A percentile compares a stretch with the other conserved stretches of the same genome.
Conservation (phyloP, 1,284 basidiomycete species). For the Cutaneotrichosporon sp. region DNA sequence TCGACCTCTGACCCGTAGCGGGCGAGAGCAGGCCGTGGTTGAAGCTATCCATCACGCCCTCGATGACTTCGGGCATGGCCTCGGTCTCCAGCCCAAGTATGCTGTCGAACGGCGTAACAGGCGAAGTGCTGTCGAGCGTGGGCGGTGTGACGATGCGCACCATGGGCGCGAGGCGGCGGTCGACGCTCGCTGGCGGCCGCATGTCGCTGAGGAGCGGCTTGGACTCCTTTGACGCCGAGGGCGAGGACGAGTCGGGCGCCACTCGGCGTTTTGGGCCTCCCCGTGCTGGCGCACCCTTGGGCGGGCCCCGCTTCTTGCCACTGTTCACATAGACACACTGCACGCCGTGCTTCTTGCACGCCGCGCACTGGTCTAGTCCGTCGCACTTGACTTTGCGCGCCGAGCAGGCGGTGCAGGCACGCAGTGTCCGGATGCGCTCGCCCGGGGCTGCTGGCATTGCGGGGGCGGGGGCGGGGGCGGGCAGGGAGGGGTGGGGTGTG, state of each 20-base stretch:
- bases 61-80: background rate
- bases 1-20: background rate
- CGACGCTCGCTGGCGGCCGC: background rate
- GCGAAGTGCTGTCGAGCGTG: background rate
- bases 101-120: background rate
- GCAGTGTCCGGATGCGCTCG: slow-evolving; percentile 18
- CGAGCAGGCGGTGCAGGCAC: slow-evolving; percentile 20
- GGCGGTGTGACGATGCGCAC: slow-evolving; percentile 6
- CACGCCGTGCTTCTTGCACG: slow-evolving; percentile 19
- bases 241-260: background rate
- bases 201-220: background rate
- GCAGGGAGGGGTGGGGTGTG: background rate
- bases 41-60: background rate
- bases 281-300: slow-evolving; percentile 22
- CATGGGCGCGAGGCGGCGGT: background rate
- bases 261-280: slow-evolving; percentile 12
- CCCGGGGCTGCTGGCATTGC: background rate
- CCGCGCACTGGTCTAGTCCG: slow-evolving; percentile 18
- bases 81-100: background rate
- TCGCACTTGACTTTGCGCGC: slow-evolving; percentile 26
- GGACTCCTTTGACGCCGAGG: background rate
- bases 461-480: background rate
- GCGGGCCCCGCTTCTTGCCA: slow-evolving; percentile 21
- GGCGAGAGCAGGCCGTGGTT: background rate
- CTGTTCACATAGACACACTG: slow-evolving; percentile 17